phyloP scores from a whole-genome alignment of 2,329 filamentous ascomycete species.

The Cladosporium sp. region DNA sequence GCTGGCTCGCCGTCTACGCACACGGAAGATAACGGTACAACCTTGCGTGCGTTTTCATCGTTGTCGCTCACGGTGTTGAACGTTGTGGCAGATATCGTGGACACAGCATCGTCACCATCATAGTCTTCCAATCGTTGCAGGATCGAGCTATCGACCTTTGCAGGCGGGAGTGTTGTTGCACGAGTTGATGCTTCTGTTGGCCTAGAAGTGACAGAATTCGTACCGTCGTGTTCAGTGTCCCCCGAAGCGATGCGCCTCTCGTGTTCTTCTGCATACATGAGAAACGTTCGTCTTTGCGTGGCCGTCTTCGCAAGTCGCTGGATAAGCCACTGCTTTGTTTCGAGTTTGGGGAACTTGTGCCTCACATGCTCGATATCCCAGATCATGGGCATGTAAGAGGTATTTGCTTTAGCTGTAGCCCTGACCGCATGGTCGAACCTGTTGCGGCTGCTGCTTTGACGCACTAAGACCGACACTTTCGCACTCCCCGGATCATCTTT shows the following conservation, averaged over 20 bases:
- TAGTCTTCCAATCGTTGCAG: too few species aligned
- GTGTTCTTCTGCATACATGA: background rate
- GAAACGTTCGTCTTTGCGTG: background rate
- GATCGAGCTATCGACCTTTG: too few species aligned
- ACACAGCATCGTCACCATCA: too few species aligned
- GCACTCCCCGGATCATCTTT: background rate
- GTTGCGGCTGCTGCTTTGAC: background rate
- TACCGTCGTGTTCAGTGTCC: too few species aligned
- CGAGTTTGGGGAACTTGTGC: background rate
- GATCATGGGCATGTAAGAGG: background rate
- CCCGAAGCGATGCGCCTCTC: background rate
- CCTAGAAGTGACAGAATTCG: background rate
- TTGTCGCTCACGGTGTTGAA: background rate
- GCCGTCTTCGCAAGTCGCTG: background rate
- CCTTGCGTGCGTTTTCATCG: background rate
- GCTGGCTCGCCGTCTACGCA: background rate
- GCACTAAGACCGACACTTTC: background rate
- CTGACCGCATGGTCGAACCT: background rate
- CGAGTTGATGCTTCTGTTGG: background rate
- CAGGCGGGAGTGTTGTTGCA: background rate
- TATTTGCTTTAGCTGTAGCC: background rate
- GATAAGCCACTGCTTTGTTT: background rate
- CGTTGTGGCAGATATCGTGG: too few species aligned
- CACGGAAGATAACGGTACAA: background rate
- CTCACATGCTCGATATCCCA: background rate